These are phyloP conservation scores for Xenoacremonium recifei DNA, from an alignment of 2,329 filamentous ascomycete genomes.

Conservation along the genomic window DNA sequence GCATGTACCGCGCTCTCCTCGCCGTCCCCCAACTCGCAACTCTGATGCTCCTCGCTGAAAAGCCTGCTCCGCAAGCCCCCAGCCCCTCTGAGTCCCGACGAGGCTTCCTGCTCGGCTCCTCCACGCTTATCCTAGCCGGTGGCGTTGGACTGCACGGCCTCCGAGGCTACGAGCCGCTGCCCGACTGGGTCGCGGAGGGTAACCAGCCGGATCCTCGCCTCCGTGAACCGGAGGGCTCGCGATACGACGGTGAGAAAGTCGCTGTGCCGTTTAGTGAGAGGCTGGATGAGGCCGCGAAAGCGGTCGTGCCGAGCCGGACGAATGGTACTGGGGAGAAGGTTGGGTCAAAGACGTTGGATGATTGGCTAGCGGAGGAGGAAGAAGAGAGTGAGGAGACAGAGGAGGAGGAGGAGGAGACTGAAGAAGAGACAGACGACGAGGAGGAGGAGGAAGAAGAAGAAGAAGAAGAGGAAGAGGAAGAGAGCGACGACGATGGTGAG, in stretches of 20 bases:
- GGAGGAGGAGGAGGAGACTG: slow-evolving; percentile 50
- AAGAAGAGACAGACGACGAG: slow-evolving; percentile 47
- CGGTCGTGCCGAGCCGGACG: slow-evolving; percentile 38
- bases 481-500: slow-evolving; percentile 46
- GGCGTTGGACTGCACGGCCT: slow-evolving; percentile 73
- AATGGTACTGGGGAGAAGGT: slow-evolving; percentile 53
- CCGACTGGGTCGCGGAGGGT: slow-evolving; percentile 80
- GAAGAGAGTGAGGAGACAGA: slow-evolving; percentile 56
- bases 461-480: slow-evolving; percentile 50
- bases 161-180: slow-evolving; percentile 74
- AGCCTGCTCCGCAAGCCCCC: slow-evolving; percentile 86
- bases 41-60: slow-evolving; percentile 87
- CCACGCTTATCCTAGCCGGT: slow-evolving; percentile 79
- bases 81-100: slow-evolving; percentile 84
- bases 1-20: slow-evolving; percentile 84
- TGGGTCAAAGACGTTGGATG: slow-evolving; percentile 79
- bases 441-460: slow-evolving; percentile 52
- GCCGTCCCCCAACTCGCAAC: slow-evolving; percentile 83
- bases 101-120: slow-evolving; percentile 76
- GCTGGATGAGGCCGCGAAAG: slow-evolving; percentile 56
- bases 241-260: slow-evolving; percentile 30
- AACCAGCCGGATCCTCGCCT: slow-evolving; percentile 75
- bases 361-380: slow-evolving; percentile 81
- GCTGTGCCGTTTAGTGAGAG: slow-evolving; percentile 59
- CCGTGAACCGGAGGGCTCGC: slow-evolving; percentile 56